phyloP scores from a whole-genome alignment of 495 filamentous ascomycete genomes.

The Penicillium pulvis region DNA sequence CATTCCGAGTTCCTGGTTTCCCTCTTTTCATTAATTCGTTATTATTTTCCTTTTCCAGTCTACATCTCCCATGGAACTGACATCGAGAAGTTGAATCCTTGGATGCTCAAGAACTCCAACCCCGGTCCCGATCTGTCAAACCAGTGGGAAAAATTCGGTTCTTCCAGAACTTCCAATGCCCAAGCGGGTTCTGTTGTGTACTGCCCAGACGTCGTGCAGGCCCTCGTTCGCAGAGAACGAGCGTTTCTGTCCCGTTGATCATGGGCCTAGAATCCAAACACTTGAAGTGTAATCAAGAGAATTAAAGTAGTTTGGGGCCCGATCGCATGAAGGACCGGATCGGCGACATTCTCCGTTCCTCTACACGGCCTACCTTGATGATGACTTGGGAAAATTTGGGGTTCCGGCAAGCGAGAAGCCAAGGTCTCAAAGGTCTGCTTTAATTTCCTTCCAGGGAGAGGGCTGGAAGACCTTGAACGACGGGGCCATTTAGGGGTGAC shows the following conservation, averaged over 20 bases:
- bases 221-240: slow-evolving; percentile 18
- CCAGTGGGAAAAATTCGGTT: background rate
- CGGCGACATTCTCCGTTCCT: slow-evolving; percentile 6
- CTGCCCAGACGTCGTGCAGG: slow-evolving; percentile 8
- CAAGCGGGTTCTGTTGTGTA: slow-evolving; percentile 13
- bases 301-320: background rate
- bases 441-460: background rate
- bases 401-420: background rate
- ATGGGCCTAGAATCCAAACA: slow-evolving; percentile 27
- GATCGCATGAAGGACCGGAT: slow-evolving; percentile 9
- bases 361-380: background rate
- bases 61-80: background rate
- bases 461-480: slow-evolving; percentile 17
- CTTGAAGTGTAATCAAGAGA: too few species aligned
- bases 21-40: background rate
- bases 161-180: slow-evolving; percentile 16
- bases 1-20: background rate
- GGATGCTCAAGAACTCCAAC: background rate
- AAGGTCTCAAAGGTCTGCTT: slow-evolving; percentile 3
- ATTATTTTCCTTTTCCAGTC: background rate
- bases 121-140: slow-evolving; percentile 3
- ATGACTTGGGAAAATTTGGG: background rate
- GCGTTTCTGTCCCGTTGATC: slow-evolving; percentile 22
- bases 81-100: background rate
- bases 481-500: slow-evolving; percentile 12